Conservation (phyloP, 768 basidiomycete genomes). For the Pholiota molesta region DNA sequence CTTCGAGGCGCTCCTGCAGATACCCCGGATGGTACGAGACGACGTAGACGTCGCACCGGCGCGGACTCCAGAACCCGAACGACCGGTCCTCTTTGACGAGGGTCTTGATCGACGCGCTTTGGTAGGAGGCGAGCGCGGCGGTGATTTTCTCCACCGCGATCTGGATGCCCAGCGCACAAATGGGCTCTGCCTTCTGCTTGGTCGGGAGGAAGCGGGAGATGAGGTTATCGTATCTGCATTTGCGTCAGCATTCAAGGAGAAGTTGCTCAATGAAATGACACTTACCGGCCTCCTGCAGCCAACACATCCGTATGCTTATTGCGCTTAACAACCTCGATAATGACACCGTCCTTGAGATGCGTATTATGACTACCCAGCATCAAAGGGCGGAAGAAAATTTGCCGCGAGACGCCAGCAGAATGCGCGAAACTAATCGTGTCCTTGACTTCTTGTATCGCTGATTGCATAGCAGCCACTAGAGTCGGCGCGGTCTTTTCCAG, state of each 20-base stretch:
- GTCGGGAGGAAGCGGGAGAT: constrained; percentile 62
- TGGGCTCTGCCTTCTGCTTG: constrained; percentile 52
- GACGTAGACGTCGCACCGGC: constrained; percentile 86
- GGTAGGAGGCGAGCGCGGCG: constrained; percentile 66
- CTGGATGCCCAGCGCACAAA: constrained; percentile 75
- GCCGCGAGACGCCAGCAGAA: constrained; percentile 63
- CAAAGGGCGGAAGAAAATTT: constrained; percentile 70
- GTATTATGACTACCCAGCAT: constrained; percentile 69
- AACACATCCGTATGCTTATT: constrained; percentile 71
- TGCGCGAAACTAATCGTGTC: constrained; percentile 60
- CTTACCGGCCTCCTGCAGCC: constrained; percentile 80
- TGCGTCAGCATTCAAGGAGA: constrained; percentile 3
- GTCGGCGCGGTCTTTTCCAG: constrained; percentile 65
- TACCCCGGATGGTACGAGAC: constrained; percentile 78
- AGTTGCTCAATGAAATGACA: constrained; percentile 14
- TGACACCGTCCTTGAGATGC: constrained; percentile 73
- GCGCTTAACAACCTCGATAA: constrained; percentile 73
- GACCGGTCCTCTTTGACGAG: constrained; percentile 80
- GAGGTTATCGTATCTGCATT: constrained; percentile 69
- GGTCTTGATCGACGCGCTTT: constrained; percentile 67
- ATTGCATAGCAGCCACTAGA: constrained; percentile 49
- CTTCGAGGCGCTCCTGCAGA: constrained; percentile 77
- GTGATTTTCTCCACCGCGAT: constrained; percentile 82
- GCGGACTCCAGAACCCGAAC: constrained; percentile 89
- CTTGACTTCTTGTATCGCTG: constrained; percentile 63